Conservation (phyloP, 75 land plant genomes). For the Selaginella tamariscina region DNA sequence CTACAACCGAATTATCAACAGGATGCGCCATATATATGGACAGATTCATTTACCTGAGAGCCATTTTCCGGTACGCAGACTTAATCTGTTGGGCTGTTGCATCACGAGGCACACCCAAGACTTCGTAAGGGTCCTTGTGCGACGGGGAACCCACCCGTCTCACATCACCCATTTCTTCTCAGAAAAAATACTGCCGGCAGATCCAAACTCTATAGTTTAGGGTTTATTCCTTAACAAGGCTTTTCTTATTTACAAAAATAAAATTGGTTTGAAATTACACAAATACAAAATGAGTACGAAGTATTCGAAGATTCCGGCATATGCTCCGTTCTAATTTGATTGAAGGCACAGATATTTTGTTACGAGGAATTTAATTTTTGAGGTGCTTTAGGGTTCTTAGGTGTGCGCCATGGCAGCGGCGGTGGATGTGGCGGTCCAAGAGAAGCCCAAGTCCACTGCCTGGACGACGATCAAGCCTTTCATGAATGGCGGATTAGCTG, state of each 20-base stretch:
- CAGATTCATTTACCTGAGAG: slow-evolving; percentile 55
- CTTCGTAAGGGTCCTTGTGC: slow-evolving; percentile 82
- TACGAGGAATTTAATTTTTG: background rate
- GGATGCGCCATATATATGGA: background rate
- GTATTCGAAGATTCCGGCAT: no score
- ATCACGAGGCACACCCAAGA: slow-evolving; percentile 55
- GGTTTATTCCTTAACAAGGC: no score
- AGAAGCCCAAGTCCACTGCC: slow-evolving; percentile 36
- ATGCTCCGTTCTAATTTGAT: no score
- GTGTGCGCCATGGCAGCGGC: no score
- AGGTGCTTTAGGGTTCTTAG: background rate
- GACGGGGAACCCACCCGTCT: slow-evolving; percentile 4
- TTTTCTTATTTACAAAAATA: no score
- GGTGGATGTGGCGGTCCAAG: no score
- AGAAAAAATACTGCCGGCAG: no score
- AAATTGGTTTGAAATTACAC: no score
- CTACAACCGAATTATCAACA: slow-evolving; percentile 15
- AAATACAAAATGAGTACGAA: no score
- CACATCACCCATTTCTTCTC: background rate
- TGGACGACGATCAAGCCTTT: slow-evolving; percentile 80
- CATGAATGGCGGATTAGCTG: slow-evolving; percentile 67
- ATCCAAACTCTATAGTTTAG: no score
- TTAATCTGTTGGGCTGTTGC: slow-evolving; percentile 90
- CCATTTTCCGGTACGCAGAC: slow-evolving; percentile 70
- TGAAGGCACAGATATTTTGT: no score